These are phyloP conservation scores for Anisodus acutangulus DNA, from an alignment of 257 asterid species.

Conservation along the genomic window DNA sequence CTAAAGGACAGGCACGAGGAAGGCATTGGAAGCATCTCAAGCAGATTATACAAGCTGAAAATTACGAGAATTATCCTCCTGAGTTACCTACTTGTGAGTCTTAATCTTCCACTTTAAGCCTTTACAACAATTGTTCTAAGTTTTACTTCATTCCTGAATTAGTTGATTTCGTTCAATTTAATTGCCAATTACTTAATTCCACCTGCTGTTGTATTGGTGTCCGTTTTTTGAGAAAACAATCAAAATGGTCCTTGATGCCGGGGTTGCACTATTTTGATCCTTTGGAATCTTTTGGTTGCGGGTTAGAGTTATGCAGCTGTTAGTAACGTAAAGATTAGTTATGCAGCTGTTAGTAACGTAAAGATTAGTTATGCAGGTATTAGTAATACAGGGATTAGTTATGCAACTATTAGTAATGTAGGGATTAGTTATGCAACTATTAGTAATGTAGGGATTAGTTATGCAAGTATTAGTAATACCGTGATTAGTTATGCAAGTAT, in stretches of 20 bases:
- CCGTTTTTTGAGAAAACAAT: not conserved
- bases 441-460: too few species aligned
- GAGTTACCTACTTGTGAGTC: slow-evolving; percentile 76
- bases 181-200: not conserved
- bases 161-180: not conserved
- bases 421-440: too few species aligned
- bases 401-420: too few species aligned
- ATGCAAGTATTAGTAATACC: too few species aligned
- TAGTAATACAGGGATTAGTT: too few species aligned
- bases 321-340: too few species aligned
- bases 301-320: too few species aligned
- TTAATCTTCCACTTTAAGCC: not conserved
- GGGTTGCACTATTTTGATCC: not conserved
- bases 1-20: slow-evolving; percentile 86
- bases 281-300: too few species aligned
- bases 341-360: too few species aligned
- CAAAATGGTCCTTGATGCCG: not conserved
- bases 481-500: too few species aligned
- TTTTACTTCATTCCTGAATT: not conserved
- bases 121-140: not conserved
- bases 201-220: not conserved
- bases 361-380: too few species aligned
- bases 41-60: slow-evolving; percentile 88
- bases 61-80: slow-evolving; percentile 71
- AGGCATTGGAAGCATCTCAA: slow-evolving; percentile 94